Percentiles rank a stretch among this genome's conserved stretches.
Conservation (phyloP, 495 filamentous ascomycete species). For the Aspergillus homomorphus region DNA sequence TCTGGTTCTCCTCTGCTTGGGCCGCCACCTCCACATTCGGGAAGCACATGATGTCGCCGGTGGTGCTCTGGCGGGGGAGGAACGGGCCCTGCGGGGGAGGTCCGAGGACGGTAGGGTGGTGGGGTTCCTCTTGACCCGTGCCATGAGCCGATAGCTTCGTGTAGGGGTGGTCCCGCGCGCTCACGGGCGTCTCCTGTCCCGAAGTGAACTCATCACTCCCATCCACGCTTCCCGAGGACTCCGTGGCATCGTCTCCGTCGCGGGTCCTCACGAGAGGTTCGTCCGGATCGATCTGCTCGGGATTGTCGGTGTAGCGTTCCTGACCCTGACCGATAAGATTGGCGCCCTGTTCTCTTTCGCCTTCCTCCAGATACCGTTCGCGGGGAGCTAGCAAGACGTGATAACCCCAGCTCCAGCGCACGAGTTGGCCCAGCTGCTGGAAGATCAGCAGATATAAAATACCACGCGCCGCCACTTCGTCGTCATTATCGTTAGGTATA, state of each 20-base stretch:
- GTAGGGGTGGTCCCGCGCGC: constrained; percentile 32
- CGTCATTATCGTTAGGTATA: constrained; percentile 86
- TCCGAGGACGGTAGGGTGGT: constrained; percentile 29
- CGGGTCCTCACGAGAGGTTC: constrained; percentile 42
- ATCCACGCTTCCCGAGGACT: constrained; percentile 11
- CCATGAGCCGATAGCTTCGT: constrained; percentile 32
- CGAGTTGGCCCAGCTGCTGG: constrained; percentile 92
- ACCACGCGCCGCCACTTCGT: constrained; percentile 88
- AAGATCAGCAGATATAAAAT: constrained; percentile 96
- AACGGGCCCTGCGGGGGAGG: constrained; percentile 39
- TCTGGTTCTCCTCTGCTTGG: constrained; percentile 18
- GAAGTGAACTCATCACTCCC: constrained; percentile 33
- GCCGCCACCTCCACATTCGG: constrained; percentile 40
- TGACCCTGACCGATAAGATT: constrained; percentile 60
- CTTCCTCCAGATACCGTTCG: constrained; percentile 57
- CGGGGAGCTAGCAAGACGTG: constrained; percentile 84
- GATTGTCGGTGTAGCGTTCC: constrained; percentile 61
- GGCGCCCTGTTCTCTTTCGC: constrained; percentile 51
- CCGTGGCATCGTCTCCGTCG: constrained; percentile 22
- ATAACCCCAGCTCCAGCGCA: constrained; percentile 98
- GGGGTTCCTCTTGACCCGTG: constrained; percentile 21
- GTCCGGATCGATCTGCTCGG: constrained; percentile 43
- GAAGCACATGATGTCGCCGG: constrained; percentile 40
- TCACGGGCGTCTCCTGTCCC: constrained; percentile 43
- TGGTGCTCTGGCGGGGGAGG: constrained; percentile 38